phyloP scores from a whole-genome alignment of 192 early-diverging fungal genomes.

The Phycomyces blakesleeanus region DNA sequence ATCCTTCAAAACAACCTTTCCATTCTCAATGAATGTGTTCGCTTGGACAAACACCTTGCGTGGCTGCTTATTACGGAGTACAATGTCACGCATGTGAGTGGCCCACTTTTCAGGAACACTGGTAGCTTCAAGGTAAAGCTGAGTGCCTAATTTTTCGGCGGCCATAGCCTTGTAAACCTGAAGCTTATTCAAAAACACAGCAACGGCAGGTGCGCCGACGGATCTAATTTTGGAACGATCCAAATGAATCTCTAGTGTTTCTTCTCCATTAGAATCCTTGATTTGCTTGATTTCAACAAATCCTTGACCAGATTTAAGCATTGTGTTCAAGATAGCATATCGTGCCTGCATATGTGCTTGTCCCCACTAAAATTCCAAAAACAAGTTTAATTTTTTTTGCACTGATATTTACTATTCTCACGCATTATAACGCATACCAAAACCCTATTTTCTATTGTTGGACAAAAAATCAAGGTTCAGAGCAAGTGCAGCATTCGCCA shows the following conservation, averaged over 20 bases:
- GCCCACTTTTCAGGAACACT: slow-evolving; percentile 49
- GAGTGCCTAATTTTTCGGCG: slow-evolving; percentile 42
- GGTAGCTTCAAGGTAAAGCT: slow-evolving; percentile 46
- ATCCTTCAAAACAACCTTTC: slow-evolving; percentile 46
- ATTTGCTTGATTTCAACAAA: slow-evolving; percentile 33
- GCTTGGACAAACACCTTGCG: slow-evolving; percentile 53
- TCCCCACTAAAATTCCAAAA: too few relatives aligned
- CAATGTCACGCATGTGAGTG: slow-evolving; percentile 45
- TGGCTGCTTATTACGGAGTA: slow-evolving; percentile 49
- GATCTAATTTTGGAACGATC: slow-evolving; percentile 50
- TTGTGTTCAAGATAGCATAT: slow-evolving; percentile 49
- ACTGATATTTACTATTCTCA: neutral
- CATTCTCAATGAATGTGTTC: slow-evolving; percentile 44
- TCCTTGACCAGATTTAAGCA: slow-evolving; percentile 40
- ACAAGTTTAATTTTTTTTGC: too few relatives aligned
- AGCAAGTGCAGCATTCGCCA: neutral
- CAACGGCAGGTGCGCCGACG: slow-evolving; percentile 47
- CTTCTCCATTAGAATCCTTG: slow-evolving; percentile 16
- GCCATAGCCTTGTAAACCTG: slow-evolving; percentile 60
- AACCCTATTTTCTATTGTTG: too few relatives aligned
- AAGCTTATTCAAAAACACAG: slow-evolving; percentile 50
- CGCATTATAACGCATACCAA: neutral
- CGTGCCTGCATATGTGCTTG: slow-evolving; percentile 64
- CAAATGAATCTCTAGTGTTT: slow-evolving; percentile 41
- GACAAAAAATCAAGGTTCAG: too few relatives aligned